A percentile compares a stretch with the other conserved stretches of the same genome.
These are phyloP conservation scores for Chaetothyriales sp. DNA, from an alignment of 2,329 filamentous ascomycete genomes.

Conservation along the genomic window DNA sequence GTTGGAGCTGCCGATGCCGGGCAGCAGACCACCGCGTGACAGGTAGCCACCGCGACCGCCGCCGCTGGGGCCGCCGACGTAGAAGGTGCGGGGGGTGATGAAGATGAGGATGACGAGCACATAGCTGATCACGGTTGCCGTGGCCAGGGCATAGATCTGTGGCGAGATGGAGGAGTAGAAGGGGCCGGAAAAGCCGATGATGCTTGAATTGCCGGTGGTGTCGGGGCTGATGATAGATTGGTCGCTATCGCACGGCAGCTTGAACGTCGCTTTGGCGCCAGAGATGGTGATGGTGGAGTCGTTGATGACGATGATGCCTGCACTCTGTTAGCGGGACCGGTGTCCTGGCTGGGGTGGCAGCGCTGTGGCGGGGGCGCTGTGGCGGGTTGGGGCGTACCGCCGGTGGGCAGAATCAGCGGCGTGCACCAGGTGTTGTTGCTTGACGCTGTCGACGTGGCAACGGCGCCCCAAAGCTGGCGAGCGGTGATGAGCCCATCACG, in stretches of 20 bases:
- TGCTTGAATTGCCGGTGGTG: conserved; percentile 29
- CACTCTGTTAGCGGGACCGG: background rate
- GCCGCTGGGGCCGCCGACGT: conserved; percentile 57
- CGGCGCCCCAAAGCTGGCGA: conserved; percentile 17
- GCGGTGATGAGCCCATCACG: conserved; percentile 11
- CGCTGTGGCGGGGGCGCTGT: background rate
- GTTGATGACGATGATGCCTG: conserved; percentile 30
- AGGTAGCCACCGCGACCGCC: conserved; percentile 59
- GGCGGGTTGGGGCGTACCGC: conserved; percentile 29
- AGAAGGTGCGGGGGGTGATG: conserved; percentile 86
- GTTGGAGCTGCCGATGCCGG: conserved; percentile 38
- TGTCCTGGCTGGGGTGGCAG: background rate
- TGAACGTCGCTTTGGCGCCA: conserved; percentile 36
- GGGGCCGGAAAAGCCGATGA: conserved; percentile 62
- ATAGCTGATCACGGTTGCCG: conserved; percentile 81
- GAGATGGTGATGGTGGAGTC: conserved; percentile 31
- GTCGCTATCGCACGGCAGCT: conserved; percentile 34
- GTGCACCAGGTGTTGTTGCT: conserved; percentile 41
- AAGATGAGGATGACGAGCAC: conserved; percentile 87
- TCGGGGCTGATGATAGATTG: conserved; percentile 18
- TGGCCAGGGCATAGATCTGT: conserved; percentile 82
- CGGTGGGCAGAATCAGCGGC: conserved; percentile 47
- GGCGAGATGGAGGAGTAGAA: conserved; percentile 92
- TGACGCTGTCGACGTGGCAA: conserved; percentile 18
- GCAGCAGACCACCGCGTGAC: conserved; percentile 63